Evolutionary conservation across 2,329 filamentous ascomycete genomes (phyloP).

Genomic region (Talaromyces albobiverticillius): DNA sequence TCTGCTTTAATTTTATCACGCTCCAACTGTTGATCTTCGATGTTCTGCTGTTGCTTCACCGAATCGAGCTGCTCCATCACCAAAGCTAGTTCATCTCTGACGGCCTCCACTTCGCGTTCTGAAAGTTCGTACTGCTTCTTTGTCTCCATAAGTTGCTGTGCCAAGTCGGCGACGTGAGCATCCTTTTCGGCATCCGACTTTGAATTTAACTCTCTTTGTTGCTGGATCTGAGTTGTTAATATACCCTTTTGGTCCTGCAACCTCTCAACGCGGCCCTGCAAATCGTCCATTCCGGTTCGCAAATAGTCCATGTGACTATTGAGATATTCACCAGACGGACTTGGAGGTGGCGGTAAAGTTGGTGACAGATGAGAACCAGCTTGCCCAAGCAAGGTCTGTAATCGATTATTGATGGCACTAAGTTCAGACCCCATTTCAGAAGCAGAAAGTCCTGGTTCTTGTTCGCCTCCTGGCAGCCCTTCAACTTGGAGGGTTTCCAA

Average conservation of each 20-base stretch:
- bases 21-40: conserved; percentile 31
- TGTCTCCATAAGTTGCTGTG: conserved; percentile 55
- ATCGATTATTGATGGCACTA: conserved; percentile 60
- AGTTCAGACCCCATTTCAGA: conserved; percentile 56
- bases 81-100: conserved; percentile 39
- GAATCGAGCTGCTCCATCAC: conserved; percentile 45
- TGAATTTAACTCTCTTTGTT: conserved; percentile 88
- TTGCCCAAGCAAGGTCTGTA: conserved; percentile 57
- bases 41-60: conserved; percentile 34
- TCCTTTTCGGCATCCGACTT: conserved; percentile 68
- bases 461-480: conserved; percentile 18
- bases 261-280: conserved; percentile 72
- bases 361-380: conserved; percentile 43
- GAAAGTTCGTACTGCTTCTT: conserved; percentile 62
- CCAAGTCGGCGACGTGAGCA: conserved; percentile 45
- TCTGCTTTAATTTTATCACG: conserved; percentile 29
- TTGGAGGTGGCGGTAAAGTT: conserved; percentile 57
- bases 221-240: conserved; percentile 86
- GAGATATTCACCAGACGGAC: conserved; percentile 55
- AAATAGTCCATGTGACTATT: conserved; percentile 73
- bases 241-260: conserved; percentile 87
- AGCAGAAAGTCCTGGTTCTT: conserved; percentile 16
- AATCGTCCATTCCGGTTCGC: conserved; percentile 71
- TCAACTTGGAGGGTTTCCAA: conserved; percentile 57
- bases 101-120: conserved; percentile 37